Base-by-base conservation (phyloP, 495 filamentous ascomycete genomes). In the Parathielavia hyrcaniae region DNA sequence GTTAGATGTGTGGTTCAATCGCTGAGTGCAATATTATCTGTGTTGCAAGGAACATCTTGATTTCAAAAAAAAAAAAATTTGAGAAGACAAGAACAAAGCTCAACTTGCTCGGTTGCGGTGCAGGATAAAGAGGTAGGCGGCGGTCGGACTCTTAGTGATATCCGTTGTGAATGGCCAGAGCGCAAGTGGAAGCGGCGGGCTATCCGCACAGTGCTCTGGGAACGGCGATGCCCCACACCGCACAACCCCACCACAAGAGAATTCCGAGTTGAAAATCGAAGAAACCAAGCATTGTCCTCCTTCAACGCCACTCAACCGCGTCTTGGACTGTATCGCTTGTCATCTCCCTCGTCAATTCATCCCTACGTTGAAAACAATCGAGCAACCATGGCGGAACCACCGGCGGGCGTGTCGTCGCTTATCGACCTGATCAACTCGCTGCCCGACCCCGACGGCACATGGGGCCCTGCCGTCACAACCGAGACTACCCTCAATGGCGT, bases 401-500 rank as follows among this genome's bases (percentile, higher is more conserved):
- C 54, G 20, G 47, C 65, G 39, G 70, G 68, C 58, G 54, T 40
- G 23, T 68, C 64, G 50, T 72, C 76, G 49, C 72, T 82, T 46
- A 66, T 76, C 61, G 79, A 82, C 66, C 71, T 84, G 60, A 82
- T 84, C 66, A 70, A 80, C 46, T 73, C 80, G 34, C 71, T 84
- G 22, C 81, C 81, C 30, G 78, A 81, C 17, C 63, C 67, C 30
- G 75, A 77, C 59, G 84, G 83, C 61, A 88, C 88, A 64, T 98
- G 93, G 93, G 93, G 93, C 36, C 93, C 93, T 55, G 74, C 88
- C 53, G 81, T 84, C 52, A 83, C 89, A 26, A 81, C 74, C 59
- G 90, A 96, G 65, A 93, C 90, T 54, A 92, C 86, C 54, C 79
- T 98, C 58, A 83, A 91, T 66, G 93, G 95, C 68, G 91, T 97